A percentile compares a stretch with the other conserved stretches of the same genome.
Conservation (phyloP, 495 filamentous ascomycete species). For the Annulohypoxylon nitens region DNA sequence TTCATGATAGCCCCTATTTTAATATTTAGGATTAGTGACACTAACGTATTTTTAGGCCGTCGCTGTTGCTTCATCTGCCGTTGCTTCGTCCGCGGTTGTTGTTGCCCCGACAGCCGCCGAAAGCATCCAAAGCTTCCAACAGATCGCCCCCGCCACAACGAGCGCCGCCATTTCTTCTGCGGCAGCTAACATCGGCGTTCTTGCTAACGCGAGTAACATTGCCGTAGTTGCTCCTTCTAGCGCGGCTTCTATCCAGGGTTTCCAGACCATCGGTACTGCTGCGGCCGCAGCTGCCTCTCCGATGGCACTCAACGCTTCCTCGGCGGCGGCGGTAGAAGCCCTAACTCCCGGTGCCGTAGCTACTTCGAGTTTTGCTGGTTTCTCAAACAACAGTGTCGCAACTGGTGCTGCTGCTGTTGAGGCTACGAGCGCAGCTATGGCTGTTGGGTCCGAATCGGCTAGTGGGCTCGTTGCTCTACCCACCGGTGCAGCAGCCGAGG, state of each 20-base stretch:
- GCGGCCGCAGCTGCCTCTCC: neutral
- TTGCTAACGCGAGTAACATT: constrained; percentile 16
- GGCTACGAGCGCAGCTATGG: neutral
- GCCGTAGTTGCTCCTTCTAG: constrained; percentile 8
- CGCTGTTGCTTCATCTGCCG: neutral
- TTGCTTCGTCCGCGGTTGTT: neutral
- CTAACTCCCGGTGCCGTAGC: neutral
- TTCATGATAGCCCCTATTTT: neutral
- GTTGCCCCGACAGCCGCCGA: neutral
- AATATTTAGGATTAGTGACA: neutral
- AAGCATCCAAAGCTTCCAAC: constrained; percentile 33
- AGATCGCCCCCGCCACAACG: constrained; percentile 20
- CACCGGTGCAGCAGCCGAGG: constrained; percentile 17
- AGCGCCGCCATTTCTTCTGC: constrained; percentile 12
- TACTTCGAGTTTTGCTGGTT: constrained; percentile 20
- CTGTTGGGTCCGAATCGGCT: neutral
- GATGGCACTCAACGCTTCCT: constrained; percentile 19
- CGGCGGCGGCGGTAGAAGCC: constrained; percentile 7
- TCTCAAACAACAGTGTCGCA: constrained; percentile 27
- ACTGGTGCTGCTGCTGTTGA: constrained; percentile 7
- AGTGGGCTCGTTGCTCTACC: constrained; percentile 25
- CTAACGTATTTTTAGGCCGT: constrained; percentile 16
- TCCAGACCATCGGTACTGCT: constrained; percentile 27
- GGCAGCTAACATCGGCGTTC: constrained; percentile 14
- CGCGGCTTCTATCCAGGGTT: constrained; percentile 20